Base-by-base conservation (phyloP, 1,284 basidiomycete genomes). In the Microbotryum scabiosae region DNA sequence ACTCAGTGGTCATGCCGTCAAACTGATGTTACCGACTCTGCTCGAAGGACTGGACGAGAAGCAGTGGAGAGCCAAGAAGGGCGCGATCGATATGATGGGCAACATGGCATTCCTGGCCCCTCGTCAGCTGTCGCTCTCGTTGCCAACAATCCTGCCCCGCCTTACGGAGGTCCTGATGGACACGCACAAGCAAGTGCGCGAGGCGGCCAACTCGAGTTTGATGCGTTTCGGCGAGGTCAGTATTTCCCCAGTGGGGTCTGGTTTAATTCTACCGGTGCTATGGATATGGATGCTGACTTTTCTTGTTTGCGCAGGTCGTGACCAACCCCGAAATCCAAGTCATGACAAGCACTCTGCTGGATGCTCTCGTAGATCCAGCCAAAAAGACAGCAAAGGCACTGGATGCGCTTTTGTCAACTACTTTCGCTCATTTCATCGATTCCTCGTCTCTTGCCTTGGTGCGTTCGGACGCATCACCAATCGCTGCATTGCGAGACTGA, bases 41-140 rank as follows among this genome's bases (percentile, higher is more conserved):
- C 81, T 99, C 6, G 86, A 85, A 43, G 94, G 92, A 43, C 79
- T 98, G 52, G 93, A 97, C 69, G 96, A 98, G 75, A 97, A 97
- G 75, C 96, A 98, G 75, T 98, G 96, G 96, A 82, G 94, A 30
- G 91, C 93, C 2, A 98, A 98, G 80, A 97, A 97, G 75, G 78
- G 96, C 82, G 94, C 92, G 4, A 97, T 98, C 67, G 96, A 98
- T 75, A 78, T 98, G n/a, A 80, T 98, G 59, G 96, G 96, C 44
- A 88, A 93, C 79, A 98, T 98, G 93, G 96, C 96, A 0, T 98
- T 94, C 76, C 96, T 94, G 76, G 92, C 96, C 7, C 96, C 94
- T 3, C 84, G 85, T 54, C 96, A 99, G 75, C 82, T 98, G 16
- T 97, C 96, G 0, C 80, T 92, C 26, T 97, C 94, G 4, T 81